Percentiles rank a stretch among this genome's conserved stretches.
These are phyloP conservation scores for Kwoniella dejecticola DNA, from an alignment of 768 basidiomycete species.

Conservation along the genomic window DNA sequence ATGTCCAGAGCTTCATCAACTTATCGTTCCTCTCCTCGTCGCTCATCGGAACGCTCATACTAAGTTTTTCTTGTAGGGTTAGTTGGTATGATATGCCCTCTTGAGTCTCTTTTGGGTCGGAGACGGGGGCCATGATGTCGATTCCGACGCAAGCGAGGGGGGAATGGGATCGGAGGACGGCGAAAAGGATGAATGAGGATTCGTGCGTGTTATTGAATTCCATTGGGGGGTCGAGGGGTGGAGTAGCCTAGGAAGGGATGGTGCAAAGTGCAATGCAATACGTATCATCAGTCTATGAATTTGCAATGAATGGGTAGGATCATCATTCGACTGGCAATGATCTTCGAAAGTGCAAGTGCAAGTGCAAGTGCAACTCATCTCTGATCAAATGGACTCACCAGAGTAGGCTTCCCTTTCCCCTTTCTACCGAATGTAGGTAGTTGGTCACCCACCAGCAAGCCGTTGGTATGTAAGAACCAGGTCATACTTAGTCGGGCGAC, in stretches of 20 bases:
- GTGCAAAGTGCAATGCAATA: too few species aligned
- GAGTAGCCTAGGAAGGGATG: constrained; percentile 9
- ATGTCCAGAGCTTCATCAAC: constrained; percentile 37
- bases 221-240: constrained; percentile 19
- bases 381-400: constrained; percentile 21
- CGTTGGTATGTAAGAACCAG: constrained; percentile 30
- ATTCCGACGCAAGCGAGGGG: constrained; percentile 30
- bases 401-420: constrained; percentile 34
- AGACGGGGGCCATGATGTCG: constrained; percentile 32
- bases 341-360: too few species aligned
- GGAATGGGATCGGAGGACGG: constrained; percentile 1
- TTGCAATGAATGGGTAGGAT: too few species aligned
- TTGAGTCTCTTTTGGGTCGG: constrained; percentile 24
- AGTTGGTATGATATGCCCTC: constrained; percentile 35
- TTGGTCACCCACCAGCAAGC: constrained; percentile 4
- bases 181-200: constrained; percentile 28
- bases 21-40: constrained; percentile 16
- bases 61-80: constrained; percentile 20
- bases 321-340: too few species aligned
- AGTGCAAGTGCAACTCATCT: not conserved
- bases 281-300: too few species aligned
- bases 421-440: constrained; percentile 29
- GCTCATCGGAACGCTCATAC: constrained; percentile 11
- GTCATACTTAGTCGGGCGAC: constrained; percentile 32
- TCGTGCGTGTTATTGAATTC: constrained; percentile 49